These are phyloP conservation scores for Phytophthora macrochlamydospora DNA, from an alignment of 352 stramenopile species.

Conservation along the genomic window DNA sequence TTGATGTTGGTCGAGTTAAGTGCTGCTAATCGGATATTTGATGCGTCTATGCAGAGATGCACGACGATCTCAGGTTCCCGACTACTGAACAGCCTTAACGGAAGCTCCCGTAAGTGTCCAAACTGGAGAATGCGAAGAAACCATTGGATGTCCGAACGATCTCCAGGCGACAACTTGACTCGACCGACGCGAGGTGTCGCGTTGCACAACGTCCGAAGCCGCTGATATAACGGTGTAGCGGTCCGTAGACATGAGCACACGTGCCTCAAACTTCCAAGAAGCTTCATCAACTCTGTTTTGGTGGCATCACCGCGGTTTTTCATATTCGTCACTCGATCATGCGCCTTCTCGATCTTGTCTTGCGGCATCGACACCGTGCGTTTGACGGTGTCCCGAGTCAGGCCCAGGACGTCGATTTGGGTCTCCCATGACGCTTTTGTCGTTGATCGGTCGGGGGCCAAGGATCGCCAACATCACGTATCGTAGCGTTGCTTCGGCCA, in stretches of 20 bases:
- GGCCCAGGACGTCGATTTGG: too few species aligned
- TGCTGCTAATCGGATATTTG: not conserved
- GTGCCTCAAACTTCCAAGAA: not conserved
- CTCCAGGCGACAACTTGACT: not conserved
- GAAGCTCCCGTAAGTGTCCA: not conserved
- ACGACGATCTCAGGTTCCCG: not conserved
- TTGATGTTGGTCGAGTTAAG: not conserved
- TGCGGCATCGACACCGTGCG: too few species aligned
- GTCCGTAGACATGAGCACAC: not conserved
- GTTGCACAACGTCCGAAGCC: not conserved
- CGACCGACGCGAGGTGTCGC: not conserved
- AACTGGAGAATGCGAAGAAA: not conserved
- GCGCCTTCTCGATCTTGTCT: too few species aligned
- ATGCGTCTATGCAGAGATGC: not conserved
- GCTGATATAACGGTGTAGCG: not conserved
- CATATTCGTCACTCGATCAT: too few species aligned
- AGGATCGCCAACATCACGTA: too few species aligned
- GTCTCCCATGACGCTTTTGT: too few species aligned
- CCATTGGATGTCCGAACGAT: not conserved
- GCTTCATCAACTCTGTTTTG: not conserved
- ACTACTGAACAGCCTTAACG: not conserved
- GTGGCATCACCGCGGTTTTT: not conserved
- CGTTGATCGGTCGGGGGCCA: too few species aligned
- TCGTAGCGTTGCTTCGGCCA: too few species aligned
- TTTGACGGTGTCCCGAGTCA: too few species aligned